A percentile compares a stretch with the other conserved stretches of the same genome.
phyloP scores from a whole-genome alignment of 2,329 filamentous ascomycete species.

The Paecilomyces dactylethromorphus region DNA sequence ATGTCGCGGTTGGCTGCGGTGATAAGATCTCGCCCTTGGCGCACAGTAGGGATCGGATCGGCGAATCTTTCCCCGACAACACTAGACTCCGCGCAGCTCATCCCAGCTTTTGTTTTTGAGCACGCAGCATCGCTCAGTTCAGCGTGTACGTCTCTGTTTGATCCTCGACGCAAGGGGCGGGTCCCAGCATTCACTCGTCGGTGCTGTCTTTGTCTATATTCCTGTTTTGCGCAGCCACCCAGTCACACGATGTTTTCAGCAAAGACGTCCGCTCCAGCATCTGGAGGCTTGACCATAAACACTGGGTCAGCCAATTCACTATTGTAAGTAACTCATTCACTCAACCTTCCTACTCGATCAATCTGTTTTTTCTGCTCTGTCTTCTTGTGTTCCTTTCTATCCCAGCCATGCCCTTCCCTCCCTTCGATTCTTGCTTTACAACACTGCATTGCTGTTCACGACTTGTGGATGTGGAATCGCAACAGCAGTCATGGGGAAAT shows the following conservation, averaged over 20 bases:
- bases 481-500: background rate
- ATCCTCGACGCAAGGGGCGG: background rate
- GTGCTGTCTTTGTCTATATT: background rate
- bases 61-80: constrained; percentile 12
- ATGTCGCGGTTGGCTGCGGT: background rate
- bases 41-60: constrained; percentile 1
- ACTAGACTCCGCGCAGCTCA: constrained; percentile 2
- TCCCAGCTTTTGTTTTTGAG: constrained; percentile 1
- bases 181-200: background rate
- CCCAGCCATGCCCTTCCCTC: background rate
- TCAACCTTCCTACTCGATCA: background rate
- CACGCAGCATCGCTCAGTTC: background rate
- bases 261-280: constrained; percentile 25
- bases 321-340: constrained; percentile 33
- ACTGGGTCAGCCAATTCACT: constrained; percentile 43
- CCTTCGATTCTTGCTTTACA: background rate
- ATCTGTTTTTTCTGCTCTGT: background rate
- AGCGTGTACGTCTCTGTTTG: background rate
- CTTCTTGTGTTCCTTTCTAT: background rate
- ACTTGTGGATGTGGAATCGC: background rate
- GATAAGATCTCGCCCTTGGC: constrained; percentile 2
- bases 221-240: background rate
- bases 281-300: constrained; percentile 46
- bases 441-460: background rate
- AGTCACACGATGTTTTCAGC: constrained; percentile 26